A percentile compares a stretch with the other conserved stretches of the same genome.
Conservation (phyloP, 805 yeast genomes). For the Barnettozyma wickerhamii region DNA sequence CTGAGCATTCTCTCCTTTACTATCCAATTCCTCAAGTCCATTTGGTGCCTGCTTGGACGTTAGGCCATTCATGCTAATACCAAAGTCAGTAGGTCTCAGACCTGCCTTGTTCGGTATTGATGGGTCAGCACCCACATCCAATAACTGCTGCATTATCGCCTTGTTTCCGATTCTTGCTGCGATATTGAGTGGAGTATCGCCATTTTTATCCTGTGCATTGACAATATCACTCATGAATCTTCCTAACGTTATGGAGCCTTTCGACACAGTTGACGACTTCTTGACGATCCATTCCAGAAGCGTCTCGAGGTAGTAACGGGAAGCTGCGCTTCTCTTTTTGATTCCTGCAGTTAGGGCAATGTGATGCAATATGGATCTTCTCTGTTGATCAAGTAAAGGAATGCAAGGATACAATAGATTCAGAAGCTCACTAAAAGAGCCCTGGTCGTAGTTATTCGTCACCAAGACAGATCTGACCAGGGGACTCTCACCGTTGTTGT, state of each 20-base stretch:
- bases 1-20: not conserved
- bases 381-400: slow-evolving; percentile 58
- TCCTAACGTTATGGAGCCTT: slow-evolving; percentile 45
- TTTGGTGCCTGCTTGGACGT: slow-evolving; percentile 4
- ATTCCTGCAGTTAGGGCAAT: slow-evolving; percentile 77
- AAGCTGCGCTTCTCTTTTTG: slow-evolving; percentile 67
- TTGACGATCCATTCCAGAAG: slow-evolving; percentile 74
- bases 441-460: slow-evolving; percentile 76
- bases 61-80: slow-evolving; percentile 45
- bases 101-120: slow-evolving; percentile 80
- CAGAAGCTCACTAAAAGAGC: slow-evolving; percentile 66
- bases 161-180: slow-evolving; percentile 86
- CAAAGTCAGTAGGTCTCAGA: slow-evolving; percentile 81
- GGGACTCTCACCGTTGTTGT: slow-evolving; percentile 84
- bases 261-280: slow-evolving; percentile 41
- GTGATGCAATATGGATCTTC: slow-evolving; percentile 83
- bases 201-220: slow-evolving; percentile 87
- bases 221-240: slow-evolving; percentile 66
- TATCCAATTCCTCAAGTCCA: not conserved
- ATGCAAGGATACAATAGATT: slow-evolving; percentile 74
- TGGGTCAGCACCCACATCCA: slow-evolving; percentile 87
- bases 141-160: slow-evolving; percentile 70
- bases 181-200: slow-evolving; percentile 91
- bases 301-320: slow-evolving; percentile 68
- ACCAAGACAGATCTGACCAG: slow-evolving; percentile 79